Conservation (phyloP, 2,329 filamentous ascomycete species). For the Lasiodiplodia sp. region DNA sequence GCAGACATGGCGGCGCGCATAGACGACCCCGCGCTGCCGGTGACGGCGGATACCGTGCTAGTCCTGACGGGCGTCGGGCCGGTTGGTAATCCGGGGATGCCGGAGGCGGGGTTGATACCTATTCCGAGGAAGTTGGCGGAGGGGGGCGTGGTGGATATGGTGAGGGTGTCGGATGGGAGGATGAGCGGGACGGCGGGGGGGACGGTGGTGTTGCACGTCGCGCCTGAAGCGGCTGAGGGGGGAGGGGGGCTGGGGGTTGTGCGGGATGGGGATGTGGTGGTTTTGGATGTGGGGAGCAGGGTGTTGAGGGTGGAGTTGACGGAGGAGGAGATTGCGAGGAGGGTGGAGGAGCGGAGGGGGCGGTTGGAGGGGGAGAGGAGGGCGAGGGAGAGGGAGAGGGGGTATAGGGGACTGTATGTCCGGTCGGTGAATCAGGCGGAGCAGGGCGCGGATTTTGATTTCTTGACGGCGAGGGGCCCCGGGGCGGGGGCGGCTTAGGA, state of each 20-base stretch:
- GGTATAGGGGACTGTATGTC: slow-evolving; percentile 67
- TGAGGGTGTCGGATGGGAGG: slow-evolving; percentile 61
- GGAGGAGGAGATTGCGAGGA: slow-evolving; percentile 50
- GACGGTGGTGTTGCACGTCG: slow-evolving; percentile 62
- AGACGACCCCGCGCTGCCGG: slow-evolving; percentile 70
- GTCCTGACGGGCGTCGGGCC: slow-evolving; percentile 93
- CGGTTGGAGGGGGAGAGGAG: slow-evolving; percentile 31
- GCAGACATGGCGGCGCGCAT: slow-evolving; percentile 76
- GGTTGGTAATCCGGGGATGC: slow-evolving; percentile 90
- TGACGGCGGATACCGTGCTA: slow-evolving; percentile 79
- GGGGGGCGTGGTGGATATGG: slow-evolving; percentile 59
- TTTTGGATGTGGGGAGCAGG: slow-evolving; percentile 54
- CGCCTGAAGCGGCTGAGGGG: slow-evolving; percentile 58
- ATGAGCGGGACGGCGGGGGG: slow-evolving; percentile 65
- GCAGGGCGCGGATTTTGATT: slow-evolving; percentile 67
- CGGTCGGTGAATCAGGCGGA: slow-evolving; percentile 68
- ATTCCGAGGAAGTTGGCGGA: slow-evolving; percentile 70
- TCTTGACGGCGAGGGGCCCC: slow-evolving; percentile 51
- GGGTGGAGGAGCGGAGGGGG: slow-evolving; percentile 32
- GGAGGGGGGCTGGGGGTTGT: slow-evolving; percentile 58
- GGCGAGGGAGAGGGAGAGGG: slow-evolving; percentile 50
- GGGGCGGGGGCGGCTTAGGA: background rate
- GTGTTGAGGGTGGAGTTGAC: slow-evolving; percentile 52
- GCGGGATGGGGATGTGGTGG: slow-evolving; percentile 56
- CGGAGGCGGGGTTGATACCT: slow-evolving; percentile 84